Evolutionary conservation across 257 asterid species (phyloP), one percentile per base, ranked within the genome.

Genomic region (Cordia subcordata): DNA sequence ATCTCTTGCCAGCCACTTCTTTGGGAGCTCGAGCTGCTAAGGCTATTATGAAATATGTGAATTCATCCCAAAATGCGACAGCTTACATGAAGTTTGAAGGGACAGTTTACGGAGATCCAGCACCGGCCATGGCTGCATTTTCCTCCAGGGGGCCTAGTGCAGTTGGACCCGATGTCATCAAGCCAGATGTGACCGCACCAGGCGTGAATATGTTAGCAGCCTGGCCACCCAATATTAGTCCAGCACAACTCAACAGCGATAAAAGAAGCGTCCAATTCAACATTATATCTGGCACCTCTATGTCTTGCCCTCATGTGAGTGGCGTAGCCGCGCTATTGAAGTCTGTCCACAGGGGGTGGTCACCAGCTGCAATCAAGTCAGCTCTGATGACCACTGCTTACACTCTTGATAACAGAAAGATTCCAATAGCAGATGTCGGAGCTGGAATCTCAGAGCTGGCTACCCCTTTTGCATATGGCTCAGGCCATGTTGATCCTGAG

Each of bases 151-250:
- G 96, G 10, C 97, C 97, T 3, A 85, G 84, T 55, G 17, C 47
- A 8, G 37, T 80, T 17, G 77, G 66, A 5, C 84, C 88, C 0
- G 78, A 79, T 17, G 72, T 81, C 16, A 68, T 87, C 68, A 90
- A 90, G 61, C 94, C 97, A 0, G 97, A 90, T 51, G 22, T 90
- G 19, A 84, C 86, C 3, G 94, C 85, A 21, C 97, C 97, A 9
- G 96, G 94, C 11, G 82, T 86, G 39, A 80, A 90, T 40, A 85
- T 90, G 0, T 33, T 90, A 67, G 97, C 93, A 1, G 94, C 97
- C 2, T 87, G 90, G 93, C 91, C 93, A 0, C 82, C 83, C 20
- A 76, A 80, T 49, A 13, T 81, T 8, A 73, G 90, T 11, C 97
- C 96, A 27, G 75, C 87, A 0, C 49, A 56, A 64, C 81, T 82